Conservation (phyloP, 2,329 filamentous ascomycete genomes). For the Zalaria sp. region DNA sequence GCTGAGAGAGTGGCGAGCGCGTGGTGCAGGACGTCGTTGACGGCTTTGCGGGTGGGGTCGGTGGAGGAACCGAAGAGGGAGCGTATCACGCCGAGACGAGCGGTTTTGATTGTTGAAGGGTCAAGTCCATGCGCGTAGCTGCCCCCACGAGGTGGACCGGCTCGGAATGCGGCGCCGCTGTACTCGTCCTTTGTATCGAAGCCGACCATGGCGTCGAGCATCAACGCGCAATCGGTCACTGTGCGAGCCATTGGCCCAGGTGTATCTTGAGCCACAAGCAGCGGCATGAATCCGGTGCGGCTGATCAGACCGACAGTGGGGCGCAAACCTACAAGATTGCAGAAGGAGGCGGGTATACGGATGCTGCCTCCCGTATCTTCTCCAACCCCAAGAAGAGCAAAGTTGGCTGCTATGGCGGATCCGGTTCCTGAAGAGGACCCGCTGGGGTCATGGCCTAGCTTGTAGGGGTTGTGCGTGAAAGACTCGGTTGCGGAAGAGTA, state of each 20-base stretch:
- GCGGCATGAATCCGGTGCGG: slow-evolving; percentile 14
- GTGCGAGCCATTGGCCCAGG: slow-evolving; percentile 18
- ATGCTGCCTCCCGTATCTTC: slow-evolving; percentile 4
- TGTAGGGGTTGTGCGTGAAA: slow-evolving; percentile 1
- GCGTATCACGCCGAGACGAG: slow-evolving; percentile 15
- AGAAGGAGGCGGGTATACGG: slow-evolving; percentile 1
- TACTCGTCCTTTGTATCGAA: slow-evolving; percentile 15
- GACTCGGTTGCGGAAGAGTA: neutral
- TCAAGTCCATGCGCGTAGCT: slow-evolving; percentile 15
- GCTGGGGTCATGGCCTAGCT: neutral
- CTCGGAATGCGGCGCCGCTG: slow-evolving; percentile 12
- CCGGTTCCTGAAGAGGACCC: slow-evolving; percentile 1
- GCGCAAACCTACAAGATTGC: slow-evolving; percentile 2
- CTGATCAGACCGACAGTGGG: slow-evolving; percentile 4
- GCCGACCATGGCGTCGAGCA: slow-evolving; percentile 17
- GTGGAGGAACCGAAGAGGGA: slow-evolving; percentile 13
- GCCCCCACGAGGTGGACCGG: slow-evolving; percentile 12
- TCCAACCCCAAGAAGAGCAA: slow-evolving; percentile 2
- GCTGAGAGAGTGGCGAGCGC: slow-evolving; percentile 10
- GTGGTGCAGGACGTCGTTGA: slow-evolving; percentile 11
- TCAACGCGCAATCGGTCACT: slow-evolving; percentile 15
- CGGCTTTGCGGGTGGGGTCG: slow-evolving; percentile 10
- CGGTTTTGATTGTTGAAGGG: slow-evolving; percentile 6
- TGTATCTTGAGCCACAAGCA: slow-evolving; percentile 16
- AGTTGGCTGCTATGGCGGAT: slow-evolving; percentile 3